Evolutionary conservation across 192 early-diverging fungal species (phyloP), one percentile per base, ranked within the genome.

Genomic region (Coemansia sp.): DNA sequence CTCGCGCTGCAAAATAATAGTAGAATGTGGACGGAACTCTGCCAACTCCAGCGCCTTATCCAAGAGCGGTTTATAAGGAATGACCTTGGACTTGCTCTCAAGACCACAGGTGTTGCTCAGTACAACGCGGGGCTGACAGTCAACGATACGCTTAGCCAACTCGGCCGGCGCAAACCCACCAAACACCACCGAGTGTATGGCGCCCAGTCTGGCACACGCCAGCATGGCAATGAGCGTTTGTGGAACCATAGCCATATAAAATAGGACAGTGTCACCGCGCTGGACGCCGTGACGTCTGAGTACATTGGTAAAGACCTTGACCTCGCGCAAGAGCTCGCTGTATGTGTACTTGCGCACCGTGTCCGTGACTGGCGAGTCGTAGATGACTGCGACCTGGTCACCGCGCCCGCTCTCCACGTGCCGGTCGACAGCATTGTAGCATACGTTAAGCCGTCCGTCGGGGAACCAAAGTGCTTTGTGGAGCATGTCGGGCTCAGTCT

Each of bases 181-280:
- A 87, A 93, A 93, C 11, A 93, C 91, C 21, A 94, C 92, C 53
- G 88, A 89, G 63, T 94, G 92, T 11, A 94, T 81, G 11, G 90
- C 91, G n/a, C 93, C 95, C 11, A 95, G 73, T 9, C 93, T 86
- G 9, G 89, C 92, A 66, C 91, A 94, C 5, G 95, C 91, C 11
- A 96, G 89, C 89, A 96, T 94, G 4, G 89, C 90, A 67, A 94
- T 75, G 10, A 92, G 82, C 9, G 93, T 90, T 66, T 96, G 89
- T 11, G 90, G 89, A 7, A 94, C 86, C 91, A 92, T 91, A 23
- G 91, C 89, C 91, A 93, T 92, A 81, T 92, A 95, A 23, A 96
- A 84, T 40, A 95, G 66, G 5, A 94, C 93, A 5, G 84, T 88
- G 64, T 92, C 90, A 21, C 95, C 92, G 28, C 87, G 86, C 35